Evolutionary conservation across 306 rosid genomes (phyloP).

Genomic region (Oemleria cerasiformis): DNA sequence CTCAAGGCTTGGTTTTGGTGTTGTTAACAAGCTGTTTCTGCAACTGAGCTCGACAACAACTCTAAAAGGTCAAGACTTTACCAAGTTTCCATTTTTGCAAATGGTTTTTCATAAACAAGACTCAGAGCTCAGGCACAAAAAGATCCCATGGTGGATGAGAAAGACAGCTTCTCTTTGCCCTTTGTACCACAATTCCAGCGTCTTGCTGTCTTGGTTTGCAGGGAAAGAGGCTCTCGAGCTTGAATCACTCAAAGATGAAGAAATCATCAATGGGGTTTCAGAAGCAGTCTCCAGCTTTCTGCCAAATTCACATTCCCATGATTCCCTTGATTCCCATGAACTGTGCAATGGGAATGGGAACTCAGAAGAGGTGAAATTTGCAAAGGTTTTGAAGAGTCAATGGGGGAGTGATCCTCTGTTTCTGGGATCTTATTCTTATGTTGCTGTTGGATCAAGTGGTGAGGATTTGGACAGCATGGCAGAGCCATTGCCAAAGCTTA

Average conservation of each 20-base stretch:
- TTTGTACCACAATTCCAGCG: conserved; percentile 60
- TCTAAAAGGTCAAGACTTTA: conserved; percentile 22
- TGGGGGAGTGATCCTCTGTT: conserved; percentile 89
- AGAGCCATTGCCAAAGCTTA: conserved; percentile 71
- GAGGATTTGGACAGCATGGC: conserved; percentile 84
- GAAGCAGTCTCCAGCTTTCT: conserved; percentile 55
- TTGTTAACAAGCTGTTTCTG: conserved; percentile 88
- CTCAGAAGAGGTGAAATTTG: conserved; percentile 39
- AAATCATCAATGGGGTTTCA: conserved; percentile 67
- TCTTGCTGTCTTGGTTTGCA: conserved; percentile 82
- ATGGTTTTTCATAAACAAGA: conserved; percentile 68
- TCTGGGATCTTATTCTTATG: conserved; percentile 83
- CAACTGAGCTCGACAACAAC: conserved; percentile 43
- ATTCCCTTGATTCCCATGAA: conserved; percentile 18
- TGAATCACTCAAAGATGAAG: conserved; percentile 67
- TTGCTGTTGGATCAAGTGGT: conserved; percentile 86
- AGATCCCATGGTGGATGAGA: conserved; percentile 95
- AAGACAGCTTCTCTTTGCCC: conserved; percentile 73
- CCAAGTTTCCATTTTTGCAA: conserved; percentile 57
- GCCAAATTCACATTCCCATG: conserved; percentile 17
- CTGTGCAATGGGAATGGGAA: conserved; percentile 44
- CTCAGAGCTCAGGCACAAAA: conserved; percentile 56
- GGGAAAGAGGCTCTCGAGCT: conserved; percentile 85
- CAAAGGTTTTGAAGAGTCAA: conserved; percentile 59
- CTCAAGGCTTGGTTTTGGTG: conserved; percentile 93